Evolutionary conservation across 140 eudicot genomes (phyloP).

Genomic region (Cichorium intybus): DNA sequence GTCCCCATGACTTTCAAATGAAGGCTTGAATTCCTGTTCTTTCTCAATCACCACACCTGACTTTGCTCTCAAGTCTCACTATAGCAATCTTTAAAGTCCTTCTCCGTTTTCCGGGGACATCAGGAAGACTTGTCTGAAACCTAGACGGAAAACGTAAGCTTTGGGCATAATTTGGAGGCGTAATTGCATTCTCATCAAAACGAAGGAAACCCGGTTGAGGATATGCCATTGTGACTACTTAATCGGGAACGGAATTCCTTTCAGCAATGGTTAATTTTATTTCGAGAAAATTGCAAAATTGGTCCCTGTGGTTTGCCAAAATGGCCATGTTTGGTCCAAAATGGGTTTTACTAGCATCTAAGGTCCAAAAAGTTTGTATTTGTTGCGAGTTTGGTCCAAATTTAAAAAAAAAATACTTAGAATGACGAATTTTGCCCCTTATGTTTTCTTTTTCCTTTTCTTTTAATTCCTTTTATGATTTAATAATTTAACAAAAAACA

Average conservation of each 20-base stretch:
- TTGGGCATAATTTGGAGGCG: slow-evolving; percentile 14
- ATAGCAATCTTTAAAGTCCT: slow-evolving; percentile 20
- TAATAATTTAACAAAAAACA: too few species aligned
- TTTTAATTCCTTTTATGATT: too few species aligned
- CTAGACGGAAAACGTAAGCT: slow-evolving; percentile 29
- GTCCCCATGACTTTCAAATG: slow-evolving; percentile 77
- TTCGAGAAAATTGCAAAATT: too few species aligned
- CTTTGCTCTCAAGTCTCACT: slow-evolving; percentile 21
- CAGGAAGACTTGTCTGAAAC: slow-evolving; percentile 29
- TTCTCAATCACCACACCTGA: slow-evolving; percentile 26
- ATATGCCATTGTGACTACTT: slow-evolving; percentile 21
- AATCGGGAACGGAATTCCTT: not conserved
- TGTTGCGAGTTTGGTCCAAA: too few species aligned
- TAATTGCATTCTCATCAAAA: slow-evolving; percentile 19
- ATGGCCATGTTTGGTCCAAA: too few species aligned
- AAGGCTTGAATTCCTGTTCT: slow-evolving; percentile 72
- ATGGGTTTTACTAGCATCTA: too few species aligned
- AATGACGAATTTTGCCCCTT: too few species aligned
- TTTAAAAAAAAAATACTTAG: too few species aligned
- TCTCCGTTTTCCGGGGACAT: slow-evolving; percentile 15
- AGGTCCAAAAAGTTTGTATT: too few species aligned
- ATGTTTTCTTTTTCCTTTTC: too few species aligned
- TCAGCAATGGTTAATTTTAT: too few species aligned
- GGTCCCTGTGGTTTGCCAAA: too few species aligned
- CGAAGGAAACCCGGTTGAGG: slow-evolving; percentile 27